phyloP scores from a whole-genome alignment of 148 eudicot genomes.

The Camellia sinensis region DNA sequence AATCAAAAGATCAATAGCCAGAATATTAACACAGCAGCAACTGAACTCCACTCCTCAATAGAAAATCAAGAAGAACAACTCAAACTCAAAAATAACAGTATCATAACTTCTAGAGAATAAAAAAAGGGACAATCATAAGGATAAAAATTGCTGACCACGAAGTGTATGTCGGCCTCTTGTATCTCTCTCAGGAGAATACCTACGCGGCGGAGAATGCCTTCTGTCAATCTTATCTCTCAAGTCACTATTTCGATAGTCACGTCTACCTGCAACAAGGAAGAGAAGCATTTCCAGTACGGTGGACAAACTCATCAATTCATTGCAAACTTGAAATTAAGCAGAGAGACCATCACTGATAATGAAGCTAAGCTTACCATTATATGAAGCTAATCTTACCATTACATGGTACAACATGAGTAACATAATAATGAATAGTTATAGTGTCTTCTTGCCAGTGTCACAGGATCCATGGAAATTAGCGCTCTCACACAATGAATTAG shows the following conservation, averaged over 20 bases:
- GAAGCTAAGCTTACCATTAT: conserved; percentile 65
- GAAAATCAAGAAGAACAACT: conserved; percentile 1
- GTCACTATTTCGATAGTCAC: conserved; percentile 48
- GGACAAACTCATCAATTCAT: background rate
- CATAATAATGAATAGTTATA: conserved; percentile 53
- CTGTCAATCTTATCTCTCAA: conserved; percentile 76
- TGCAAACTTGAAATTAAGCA: conserved; percentile 13
- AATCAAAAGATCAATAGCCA: background rate
- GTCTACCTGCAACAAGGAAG: conserved; percentile 55
- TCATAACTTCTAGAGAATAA: background rate
- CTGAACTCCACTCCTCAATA: background rate
- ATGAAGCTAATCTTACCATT: conserved; percentile 64
- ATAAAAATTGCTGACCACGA: conserved; percentile 45
- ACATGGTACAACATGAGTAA: conserved; percentile 53
- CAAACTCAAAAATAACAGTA: background rate
- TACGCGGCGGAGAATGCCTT: conserved; percentile 61
- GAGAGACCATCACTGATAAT: conserved; percentile 23
- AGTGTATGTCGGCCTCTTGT: conserved; percentile 38
- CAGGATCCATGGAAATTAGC: conserved; percentile 46
- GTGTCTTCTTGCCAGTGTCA: conserved; percentile 55
- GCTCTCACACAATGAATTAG: conserved; percentile 45
- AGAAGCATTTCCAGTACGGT: conserved; percentile 18
- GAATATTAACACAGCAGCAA: background rate
- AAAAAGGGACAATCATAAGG: conserved; percentile 1
- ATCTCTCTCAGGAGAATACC: conserved; percentile 61